Base-by-base conservation (phyloP, 2,329 filamentous ascomycete genomes). In the Cladosporium sphaerospermum region DNA sequence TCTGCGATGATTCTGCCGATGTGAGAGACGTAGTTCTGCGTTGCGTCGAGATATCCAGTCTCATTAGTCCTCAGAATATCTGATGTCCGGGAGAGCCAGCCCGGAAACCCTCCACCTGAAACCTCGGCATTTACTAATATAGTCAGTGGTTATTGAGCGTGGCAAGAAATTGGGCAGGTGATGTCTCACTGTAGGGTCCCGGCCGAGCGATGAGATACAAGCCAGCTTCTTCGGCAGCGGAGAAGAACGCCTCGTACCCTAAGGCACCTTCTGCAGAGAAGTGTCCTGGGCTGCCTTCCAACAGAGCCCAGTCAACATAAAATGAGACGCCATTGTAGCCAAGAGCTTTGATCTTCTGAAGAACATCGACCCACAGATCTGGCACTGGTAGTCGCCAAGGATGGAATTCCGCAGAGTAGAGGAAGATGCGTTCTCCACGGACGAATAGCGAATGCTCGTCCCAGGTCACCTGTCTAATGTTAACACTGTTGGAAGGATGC, bases 281-380 rank as follows among this genome's bases (percentile, higher is more conserved):
- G 2, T 82, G 73, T 1, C 86, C 88, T 0, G 77, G 82, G 56
- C 85, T 84, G 2, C 86, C 87, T 66, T 93, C 88, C 0, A 90
- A 67, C 2, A 92, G 72, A 2, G 85, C 86, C 89, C 88, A 95
- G 61, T 90, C 80, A 5, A 84, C 76, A 62, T 92, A 92, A 67
- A 91, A 89, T 0, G 86, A 89, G 1, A 91, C 85, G 44, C 81
- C 79, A 61, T 87, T 92, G 71, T 89, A 91, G 0, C 89, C 89
- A 1, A 90, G 71, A 0, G 87, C 85, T 68, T 87, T 90, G 67
- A 92, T 82, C 70, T 95, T 95, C 62, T 93, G 85, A 60, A 95
- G 85, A 1, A 92, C 65, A 59, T 92, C 88, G 8, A 86, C 74
- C 74, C 84, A 84, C 3, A 86, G 73, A 48, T 75, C 73, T 2